A percentile compares a stretch with the other conserved stretches of the same genome.
These are phyloP conservation scores for Agaricus subrufescens DNA, from an alignment of 768 basidiomycete species.

Conservation along the genomic window DNA sequence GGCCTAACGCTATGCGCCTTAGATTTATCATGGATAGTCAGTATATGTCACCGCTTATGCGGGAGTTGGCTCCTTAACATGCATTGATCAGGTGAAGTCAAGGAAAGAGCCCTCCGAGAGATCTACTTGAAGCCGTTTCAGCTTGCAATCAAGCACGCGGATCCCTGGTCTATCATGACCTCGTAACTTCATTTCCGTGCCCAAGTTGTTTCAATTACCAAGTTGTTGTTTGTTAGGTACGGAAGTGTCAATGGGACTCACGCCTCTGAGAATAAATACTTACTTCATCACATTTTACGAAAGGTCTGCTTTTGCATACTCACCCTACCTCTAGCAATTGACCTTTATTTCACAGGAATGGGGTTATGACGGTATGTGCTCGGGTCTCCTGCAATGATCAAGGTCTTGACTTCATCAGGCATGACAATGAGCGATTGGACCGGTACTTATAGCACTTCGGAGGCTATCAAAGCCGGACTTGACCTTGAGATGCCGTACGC, in stretches of 20 bases:
- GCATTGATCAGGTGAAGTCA: conserved; percentile 33
- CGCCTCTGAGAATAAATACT: conserved; percentile 45
- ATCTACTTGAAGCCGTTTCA: conserved; percentile 63
- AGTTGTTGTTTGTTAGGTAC: conserved; percentile 30
- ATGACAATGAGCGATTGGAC: conserved; percentile 61
- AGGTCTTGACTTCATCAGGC: conserved; percentile 18
- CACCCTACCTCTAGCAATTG: neutral
- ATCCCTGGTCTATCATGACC: conserved; percentile 60
- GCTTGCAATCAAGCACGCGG: conserved; percentile 49
- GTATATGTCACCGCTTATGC: conserved; percentile 6
- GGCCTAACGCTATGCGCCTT: neutral
- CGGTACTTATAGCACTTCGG: conserved; percentile 42
- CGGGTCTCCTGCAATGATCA: neutral
- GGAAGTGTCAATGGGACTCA: conserved; percentile 60
- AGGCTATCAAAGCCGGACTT: conserved; percentile 55
- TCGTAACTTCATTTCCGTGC: conserved; percentile 24
- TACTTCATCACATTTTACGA: conserved; percentile 50
- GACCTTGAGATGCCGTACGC: conserved; percentile 60
- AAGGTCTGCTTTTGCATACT: conserved; percentile 23
- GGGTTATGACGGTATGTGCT: conserved; percentile 42
- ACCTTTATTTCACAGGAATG: conserved; percentile 40
- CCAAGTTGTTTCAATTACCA: neutral
- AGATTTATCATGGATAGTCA: conserved; percentile 44
- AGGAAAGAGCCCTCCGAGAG: conserved; percentile 58
- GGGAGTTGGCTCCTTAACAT: neutral